Evolutionary conservation across 495 filamentous ascomycete species (phyloP).

Genomic region (Neurospora africana): DNA sequence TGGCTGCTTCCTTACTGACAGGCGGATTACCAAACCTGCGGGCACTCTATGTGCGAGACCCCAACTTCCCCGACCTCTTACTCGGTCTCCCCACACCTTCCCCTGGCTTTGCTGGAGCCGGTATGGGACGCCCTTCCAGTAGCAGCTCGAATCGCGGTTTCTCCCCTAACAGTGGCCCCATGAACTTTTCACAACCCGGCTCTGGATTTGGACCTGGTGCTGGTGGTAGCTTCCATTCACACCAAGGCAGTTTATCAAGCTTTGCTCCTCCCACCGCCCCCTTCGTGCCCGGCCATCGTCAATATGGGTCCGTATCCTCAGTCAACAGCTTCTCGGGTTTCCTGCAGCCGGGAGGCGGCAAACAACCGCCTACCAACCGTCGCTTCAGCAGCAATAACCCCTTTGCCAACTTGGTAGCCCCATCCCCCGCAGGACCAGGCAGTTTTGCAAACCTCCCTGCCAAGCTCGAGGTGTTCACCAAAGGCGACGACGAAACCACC

Average conservation of each 20-base stretch:
- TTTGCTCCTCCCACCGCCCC: not conserved
- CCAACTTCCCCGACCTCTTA: constrained; percentile 59
- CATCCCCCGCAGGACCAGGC: not conserved
- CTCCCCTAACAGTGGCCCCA: not conserved
- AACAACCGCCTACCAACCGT: constrained; percentile 8
- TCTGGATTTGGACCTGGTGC: not conserved
- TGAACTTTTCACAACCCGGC: not conserved
- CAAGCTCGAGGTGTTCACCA: constrained; percentile 72
- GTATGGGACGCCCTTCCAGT: constrained; percentile 27
- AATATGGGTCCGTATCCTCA: constrained; percentile 10
- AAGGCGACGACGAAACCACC: constrained; percentile 67
- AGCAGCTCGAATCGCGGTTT: constrained; percentile 15
- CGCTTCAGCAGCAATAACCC: constrained; percentile 45
- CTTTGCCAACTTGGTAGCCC: constrained; percentile 31
- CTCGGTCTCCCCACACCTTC: constrained; percentile 57
- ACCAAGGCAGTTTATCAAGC: constrained; percentile 6
- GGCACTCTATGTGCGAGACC: constrained; percentile 76
- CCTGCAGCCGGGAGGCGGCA: not conserved
- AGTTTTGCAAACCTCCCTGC: constrained; percentile 41
- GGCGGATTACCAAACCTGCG: constrained; percentile 60
- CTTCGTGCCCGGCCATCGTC: constrained; percentile 8
- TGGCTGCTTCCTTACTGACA: constrained; percentile 70
- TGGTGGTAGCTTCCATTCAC: constrained; percentile 13
- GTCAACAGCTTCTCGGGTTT: not conserved
- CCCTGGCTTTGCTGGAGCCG: constrained; percentile 35